A percentile compares a stretch with the other conserved stretches of the same genome.
phyloP scores from a whole-genome alignment of 371 early-diverging fungal genomes.

The Mortierella sp. region DNA sequence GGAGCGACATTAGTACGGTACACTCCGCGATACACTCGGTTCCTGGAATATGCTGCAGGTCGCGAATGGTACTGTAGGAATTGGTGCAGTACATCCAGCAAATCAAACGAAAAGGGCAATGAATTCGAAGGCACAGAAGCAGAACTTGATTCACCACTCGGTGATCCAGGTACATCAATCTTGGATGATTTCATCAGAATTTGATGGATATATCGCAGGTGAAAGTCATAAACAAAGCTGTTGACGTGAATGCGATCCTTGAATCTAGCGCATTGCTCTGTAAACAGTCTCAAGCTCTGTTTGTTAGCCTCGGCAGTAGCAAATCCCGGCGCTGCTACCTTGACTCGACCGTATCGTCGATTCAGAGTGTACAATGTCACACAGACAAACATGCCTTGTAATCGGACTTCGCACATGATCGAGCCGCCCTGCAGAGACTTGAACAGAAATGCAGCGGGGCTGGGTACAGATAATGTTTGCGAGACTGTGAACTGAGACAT shows the following conservation, averaged over 20 bases:
- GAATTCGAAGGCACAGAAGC: constrained; percentile 22
- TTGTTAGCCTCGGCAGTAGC: constrained; percentile 65
- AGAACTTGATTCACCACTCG: constrained; percentile 9
- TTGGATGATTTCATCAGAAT: constrained; percentile 64
- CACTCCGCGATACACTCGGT: constrained; percentile 71
- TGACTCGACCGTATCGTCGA: constrained; percentile 71
- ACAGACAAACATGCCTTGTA: constrained; percentile 78
- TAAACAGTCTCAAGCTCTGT: constrained; percentile 71
- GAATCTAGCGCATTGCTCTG: constrained; percentile 76
- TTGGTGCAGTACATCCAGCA: constrained; percentile 73
- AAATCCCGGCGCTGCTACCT: constrained; percentile 61
- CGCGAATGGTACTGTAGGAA: constrained; percentile 70
- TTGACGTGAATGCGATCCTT: constrained; percentile 82
- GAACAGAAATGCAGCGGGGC: constrained; percentile 75
- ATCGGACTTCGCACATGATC: constrained; percentile 80
- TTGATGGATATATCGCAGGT: constrained; percentile 74
- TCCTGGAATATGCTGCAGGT: constrained; percentile 74
- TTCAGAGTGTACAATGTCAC: constrained; percentile 82
- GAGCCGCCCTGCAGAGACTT: constrained; percentile 77
- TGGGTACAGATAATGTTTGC: constrained; percentile 58
- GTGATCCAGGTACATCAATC: constrained; percentile 5
- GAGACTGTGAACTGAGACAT: constrained; percentile 61
- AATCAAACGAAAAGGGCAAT: constrained; percentile 64
- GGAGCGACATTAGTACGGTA: constrained; percentile 62
- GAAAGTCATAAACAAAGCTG: constrained; percentile 88